Base-by-base conservation (phyloP, 1,284 basidiomycete species). In the Sporisorium graminicola region DNA sequence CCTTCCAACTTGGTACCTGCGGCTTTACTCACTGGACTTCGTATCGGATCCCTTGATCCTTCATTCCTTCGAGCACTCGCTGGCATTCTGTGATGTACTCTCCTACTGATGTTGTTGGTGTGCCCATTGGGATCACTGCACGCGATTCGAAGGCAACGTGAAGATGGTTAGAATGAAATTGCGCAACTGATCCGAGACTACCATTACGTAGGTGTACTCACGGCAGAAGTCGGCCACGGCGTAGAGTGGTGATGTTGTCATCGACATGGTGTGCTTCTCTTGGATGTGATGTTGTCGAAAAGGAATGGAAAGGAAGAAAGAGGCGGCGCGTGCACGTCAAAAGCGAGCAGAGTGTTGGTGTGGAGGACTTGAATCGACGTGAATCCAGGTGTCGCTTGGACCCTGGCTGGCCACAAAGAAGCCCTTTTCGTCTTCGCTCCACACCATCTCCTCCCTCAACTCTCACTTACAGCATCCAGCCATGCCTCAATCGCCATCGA, bases 11-110 rank as follows among this genome's bases (percentile, higher is more conserved):
- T 22, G 4, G 24, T 2, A 12, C 5, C 12, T 9, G 46, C n/a
- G n/a, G n/a, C n/a, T n/a, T n/a, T n/a, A 72, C 74, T 74, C 31
- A 77, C 74, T 77, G 74, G 2, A 83, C 81, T 65, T 85, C 83
- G 69, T 82, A 84, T n/a, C 66, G 74, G 27, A 85, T 76, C 13
- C 82, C 82, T 13, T 83, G 61, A 26, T 62, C 57, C 26, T 71
- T 74, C 79, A 82, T 77, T 14, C 60, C 29, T 51, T 81, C 79
- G 7, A 85, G 78, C 43, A 84, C 82, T 18, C 79, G 60, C 62
- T 85, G 83, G 43, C 82, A 84, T 65, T 84, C 82, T 24, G 83
- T 70, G 33, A 85, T 84, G 72, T 85, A 84, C 29, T 72, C 61
- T 7, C 83, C 83, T 4, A 85, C 83, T 1, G 82, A 84, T 6